Base-by-base conservation (phyloP, 192 early-diverging fungal genomes). In the Podila verticillata region DNA sequence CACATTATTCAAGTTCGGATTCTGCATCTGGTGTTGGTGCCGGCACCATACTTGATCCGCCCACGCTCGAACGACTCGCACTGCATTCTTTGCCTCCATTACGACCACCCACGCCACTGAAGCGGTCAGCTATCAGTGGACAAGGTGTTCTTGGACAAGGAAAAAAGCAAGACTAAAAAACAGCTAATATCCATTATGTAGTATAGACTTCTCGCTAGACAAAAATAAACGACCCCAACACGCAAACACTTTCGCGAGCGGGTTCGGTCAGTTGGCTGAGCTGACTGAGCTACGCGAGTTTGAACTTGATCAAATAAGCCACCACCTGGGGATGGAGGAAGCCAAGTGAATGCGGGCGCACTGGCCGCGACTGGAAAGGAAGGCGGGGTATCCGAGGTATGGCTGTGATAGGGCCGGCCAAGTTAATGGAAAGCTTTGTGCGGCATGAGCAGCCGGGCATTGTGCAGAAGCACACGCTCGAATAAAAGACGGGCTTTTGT, bases 311-410 rank as follows among this genome's bases (percentile, higher is more conserved):
- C 65, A 72, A 5, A 65, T 72, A 70, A 5, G 57, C 20, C 69
- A 80, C 26, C 61, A 22, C 19, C 22, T 80, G 65, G 59, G 58
- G 47, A 80, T 80, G n/a, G 77, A 58, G 2, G 77, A 80, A 34
- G 20, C 64, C 24, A 63, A 68, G 61, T 80, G 71, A 61, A 80
- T 80, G 77, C 26, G 72, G 48, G 35, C 39, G 57, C 26, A 20
- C n/a, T 80, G 77, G 77, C 77, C 65, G 1, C 66, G 54, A 28
- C 61, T 80, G 0, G 65, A 72, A 24, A 15, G 19, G 10, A 44
- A 72, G n/a, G 62, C 64, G 58, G 77, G 77, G 24, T 7, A 48
- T 5, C 13, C 68, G 59, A 58, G 63, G n/a, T n/a, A n/a, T n/a
- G n/a, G n/a, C 32, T 5, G 24, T 10, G 66, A 72, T 51, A 20